Evolutionary conservation across 179 eudicot genomes (phyloP).

Genomic region (Patellifolia procumbens): DNA sequence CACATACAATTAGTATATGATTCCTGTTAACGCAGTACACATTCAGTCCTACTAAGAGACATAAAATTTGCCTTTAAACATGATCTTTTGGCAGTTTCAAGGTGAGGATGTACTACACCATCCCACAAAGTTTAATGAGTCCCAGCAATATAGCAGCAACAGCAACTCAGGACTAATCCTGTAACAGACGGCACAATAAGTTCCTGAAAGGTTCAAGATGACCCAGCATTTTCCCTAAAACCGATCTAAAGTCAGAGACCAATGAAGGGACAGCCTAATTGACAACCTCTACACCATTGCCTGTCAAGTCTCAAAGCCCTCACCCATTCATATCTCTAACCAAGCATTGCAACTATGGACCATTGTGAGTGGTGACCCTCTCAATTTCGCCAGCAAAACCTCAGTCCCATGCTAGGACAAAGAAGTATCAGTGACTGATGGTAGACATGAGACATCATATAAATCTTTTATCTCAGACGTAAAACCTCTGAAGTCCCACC

Average conservation of each 20-base stretch:
- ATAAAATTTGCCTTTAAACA: neutral
- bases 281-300: too few species aligned
- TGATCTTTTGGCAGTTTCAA: neutral
- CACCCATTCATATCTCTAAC: neutral
- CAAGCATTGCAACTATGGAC: neutral
- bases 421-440: neutral
- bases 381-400: neutral
- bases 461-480: neutral
- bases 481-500: neutral
- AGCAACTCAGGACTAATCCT: neutral
- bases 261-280: neutral
- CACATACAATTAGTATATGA: neutral
- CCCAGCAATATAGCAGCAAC: neutral
- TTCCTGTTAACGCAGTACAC: neutral
- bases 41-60: neutral
- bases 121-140: neutral
- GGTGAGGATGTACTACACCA: neutral
- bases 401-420: neutral
- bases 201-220: neutral
- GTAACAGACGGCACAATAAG: neutral
- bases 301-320: neutral
- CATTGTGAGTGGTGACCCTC: neutral
- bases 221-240: neutral
- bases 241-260: neutral
- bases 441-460: neutral